These are phyloP conservation scores for Fraxinus ornus DNA, from an alignment of 305 asterid species.

Conservation along the genomic window DNA sequence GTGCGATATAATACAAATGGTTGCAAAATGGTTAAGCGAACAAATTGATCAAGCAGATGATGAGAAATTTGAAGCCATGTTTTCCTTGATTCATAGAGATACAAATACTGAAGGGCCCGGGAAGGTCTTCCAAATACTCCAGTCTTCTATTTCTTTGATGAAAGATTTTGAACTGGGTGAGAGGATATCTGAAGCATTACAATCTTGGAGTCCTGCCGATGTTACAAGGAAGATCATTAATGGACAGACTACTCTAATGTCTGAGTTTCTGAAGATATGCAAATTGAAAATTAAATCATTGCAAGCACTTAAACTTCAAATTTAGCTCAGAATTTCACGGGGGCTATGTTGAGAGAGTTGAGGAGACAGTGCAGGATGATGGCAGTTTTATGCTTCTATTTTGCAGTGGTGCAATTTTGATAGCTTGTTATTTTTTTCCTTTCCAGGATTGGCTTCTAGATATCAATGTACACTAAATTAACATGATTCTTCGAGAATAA, in stretches of 20 bases:
- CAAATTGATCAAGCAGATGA: conserved; percentile 55
- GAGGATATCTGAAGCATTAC: conserved; percentile 55
- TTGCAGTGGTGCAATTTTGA: conserved; percentile 31
- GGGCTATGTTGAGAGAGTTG: conserved; percentile 13
- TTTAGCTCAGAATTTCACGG: conserved; percentile 34
- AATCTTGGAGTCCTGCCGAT: conserved; percentile 67
- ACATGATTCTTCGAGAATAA: conserved; percentile 15
- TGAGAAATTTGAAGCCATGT: conserved; percentile 43
- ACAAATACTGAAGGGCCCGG: conserved; percentile 56
- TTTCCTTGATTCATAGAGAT: conserved; percentile 49
- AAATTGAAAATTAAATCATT: conserved; percentile 52
- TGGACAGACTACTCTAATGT: conserved; percentile 51
- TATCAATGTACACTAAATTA: conserved; percentile 23
- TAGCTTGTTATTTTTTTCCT: conserved; percentile 21
- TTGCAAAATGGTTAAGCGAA: conserved; percentile 64
- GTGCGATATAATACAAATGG: conserved; percentile 50
- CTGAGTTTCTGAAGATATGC: conserved; percentile 65
- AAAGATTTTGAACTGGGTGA: conserved; percentile 58
- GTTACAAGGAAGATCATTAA: conserved; percentile 46
- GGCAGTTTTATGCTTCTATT: conserved; percentile 13
- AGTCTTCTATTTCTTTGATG: conserved; percentile 38
- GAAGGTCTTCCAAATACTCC: conserved; percentile 49
- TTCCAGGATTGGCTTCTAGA: conserved; percentile 16
- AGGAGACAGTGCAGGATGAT: neutral
- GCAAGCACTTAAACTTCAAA: conserved; percentile 45